Evolutionary conservation across 169 alveolate genomes (phyloP).

Genomic region (Eimeria acervulina): DNA sequence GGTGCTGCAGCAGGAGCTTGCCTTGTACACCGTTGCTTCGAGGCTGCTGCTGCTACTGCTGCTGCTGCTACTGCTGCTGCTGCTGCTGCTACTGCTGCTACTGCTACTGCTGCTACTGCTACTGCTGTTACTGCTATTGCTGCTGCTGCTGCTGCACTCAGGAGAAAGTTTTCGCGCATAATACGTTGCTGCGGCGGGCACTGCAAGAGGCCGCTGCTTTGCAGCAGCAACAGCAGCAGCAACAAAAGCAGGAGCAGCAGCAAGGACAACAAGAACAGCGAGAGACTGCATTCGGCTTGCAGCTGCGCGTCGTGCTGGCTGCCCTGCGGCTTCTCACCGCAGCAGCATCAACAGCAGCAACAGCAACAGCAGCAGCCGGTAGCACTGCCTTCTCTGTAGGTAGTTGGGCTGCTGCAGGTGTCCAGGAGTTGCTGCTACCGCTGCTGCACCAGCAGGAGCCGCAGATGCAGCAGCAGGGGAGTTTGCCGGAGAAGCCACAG

Average conservation of each 20-base stretch:
- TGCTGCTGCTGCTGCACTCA: neutral
- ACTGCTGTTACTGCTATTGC: neutral
- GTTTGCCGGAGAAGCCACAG: neutral
- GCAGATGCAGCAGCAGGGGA: neutral
- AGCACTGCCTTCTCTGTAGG: neutral
- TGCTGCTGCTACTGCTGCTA: no score
- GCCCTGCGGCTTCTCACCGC: slow-evolving; percentile 27
- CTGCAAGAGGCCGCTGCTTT: slow-evolving; percentile 4
- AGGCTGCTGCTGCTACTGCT: no score
- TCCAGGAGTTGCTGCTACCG: slow-evolving; percentile 25
- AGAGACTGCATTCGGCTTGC: neutral
- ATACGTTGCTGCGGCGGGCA: neutral
- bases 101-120: neutral
- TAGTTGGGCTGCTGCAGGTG: neutral
- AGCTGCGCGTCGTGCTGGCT: neutral
- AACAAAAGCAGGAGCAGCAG: neutral
- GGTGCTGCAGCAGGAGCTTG: no score
- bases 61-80: neutral
- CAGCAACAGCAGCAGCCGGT: neutral
- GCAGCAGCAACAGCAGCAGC: slow-evolving; percentile 7
- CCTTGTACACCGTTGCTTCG: no score
- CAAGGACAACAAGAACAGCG: neutral
- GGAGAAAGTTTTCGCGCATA: neutral
- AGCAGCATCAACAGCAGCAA: slow-evolving; percentile 20
- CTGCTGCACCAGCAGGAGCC: neutral